Evolutionary conservation across 129 eudicot genomes (phyloP), one percentile per base, ranked within the genome.

Genomic region (Escallonia herrerae): DNA sequence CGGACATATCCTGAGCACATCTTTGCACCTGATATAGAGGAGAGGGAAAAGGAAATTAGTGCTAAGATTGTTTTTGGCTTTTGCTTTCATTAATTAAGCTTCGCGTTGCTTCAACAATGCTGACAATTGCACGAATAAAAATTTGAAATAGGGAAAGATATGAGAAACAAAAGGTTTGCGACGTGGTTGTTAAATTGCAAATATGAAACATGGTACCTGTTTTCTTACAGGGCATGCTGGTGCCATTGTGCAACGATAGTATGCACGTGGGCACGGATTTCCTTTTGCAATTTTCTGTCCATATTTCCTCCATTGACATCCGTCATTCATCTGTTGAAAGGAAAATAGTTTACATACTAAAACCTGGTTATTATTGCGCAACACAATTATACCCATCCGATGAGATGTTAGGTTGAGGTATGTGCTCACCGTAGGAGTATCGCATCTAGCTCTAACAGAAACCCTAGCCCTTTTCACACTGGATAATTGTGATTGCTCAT

Each of bases 241-340:
- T 10, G 90, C 87, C 65, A 87, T 81, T 22, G 97, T 86, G 77
- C 95, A 91, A 51, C 95, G 87, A 68, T 87, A 91, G 75, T 91
- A 91, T 0, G 97, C 95, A 68, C 97, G 77, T 5, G 97, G 95
- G 71, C 95, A 91, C 12, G 95, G 97, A 70, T 91, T 91, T 44
- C 97, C 97, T 67, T 84, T 91, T 2, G 97, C 82, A 44, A 82
- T 87, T 59, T 90, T 87, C 69, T 90, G 97, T 40, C 97, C 97
- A 54, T 90, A 90, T 80, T 90, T 90, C 40, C 97, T 80, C 97
- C 97, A 91, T 72, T 91, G 97, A 60, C 97, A 90, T 10, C 97
- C 97, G 80, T 90, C 97, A 56, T 83, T 70, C 85, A 83, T 76
- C 90, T 80, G 67, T 15, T 14, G 40, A 50, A 6, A 49, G 4